Evolutionary conservation across 2,329 filamentous ascomycete species (phyloP), one percentile per base, ranked within the genome.

Genomic region (Penicillium sp.): DNA sequence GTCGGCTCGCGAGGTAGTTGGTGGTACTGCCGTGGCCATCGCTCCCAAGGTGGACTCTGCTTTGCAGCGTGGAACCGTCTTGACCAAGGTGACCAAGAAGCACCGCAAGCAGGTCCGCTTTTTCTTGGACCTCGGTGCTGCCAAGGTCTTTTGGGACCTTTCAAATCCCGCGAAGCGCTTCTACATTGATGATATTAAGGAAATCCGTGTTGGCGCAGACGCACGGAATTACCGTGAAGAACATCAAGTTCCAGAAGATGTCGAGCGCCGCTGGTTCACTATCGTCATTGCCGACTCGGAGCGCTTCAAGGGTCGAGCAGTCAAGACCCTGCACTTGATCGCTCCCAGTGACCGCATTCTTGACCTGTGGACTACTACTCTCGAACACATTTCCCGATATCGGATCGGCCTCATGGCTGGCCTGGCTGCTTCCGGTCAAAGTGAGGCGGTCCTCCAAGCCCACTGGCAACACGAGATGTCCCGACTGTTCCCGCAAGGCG

Each of bases 161-260:
- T 83, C 81, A 8, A 85, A 89, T 31, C 86, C 88, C 1, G 83
- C 85, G 22, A 97, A 96, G 69, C 85, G 84, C 47, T 88, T 99
- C 58, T 95, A 95, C 70, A 89, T 99, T 56, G 94, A 99, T 65
- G 91, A 97, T 69, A 92, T 99, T 64, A 88, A 89, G 65, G 91
- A 96, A 66, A 91, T 97, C 43, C 86, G 92, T 56, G 84, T 86
- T 30, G 91, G 90, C 16, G 82, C 82, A 11, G 90, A 97, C 67
- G 90, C 92, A 16, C 85, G 89, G 51, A 92, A 95, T 68, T 95
- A 96, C 68, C 87, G 90, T 38, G 85, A 92, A 63, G 92, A 96
- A 69, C 89, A 88, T 66, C 83, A 85, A 35, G 76, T 94, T 20
- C 75, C 86, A 0, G 81, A 86, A 46, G 76, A 82, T 5, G 81